Percentiles rank a stretch among this genome's conserved stretches.
phyloP scores from a whole-genome alignment of 1,284 basidiomycete genomes.

The Chalciporus sp. region DNA sequence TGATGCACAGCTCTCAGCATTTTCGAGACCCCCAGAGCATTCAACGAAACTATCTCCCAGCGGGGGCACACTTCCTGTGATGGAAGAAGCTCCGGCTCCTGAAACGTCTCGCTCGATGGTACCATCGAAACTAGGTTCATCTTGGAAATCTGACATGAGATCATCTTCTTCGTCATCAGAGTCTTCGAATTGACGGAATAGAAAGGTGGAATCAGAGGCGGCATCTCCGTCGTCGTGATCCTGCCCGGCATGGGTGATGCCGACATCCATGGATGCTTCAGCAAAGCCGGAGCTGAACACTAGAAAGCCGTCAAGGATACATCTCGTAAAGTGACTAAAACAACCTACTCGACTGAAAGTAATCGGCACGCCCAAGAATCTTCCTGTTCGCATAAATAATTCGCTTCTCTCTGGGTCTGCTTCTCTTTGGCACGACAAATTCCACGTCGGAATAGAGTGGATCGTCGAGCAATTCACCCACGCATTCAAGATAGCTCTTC shows the following conservation, averaged over 20 bases:
- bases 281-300: constrained; percentile 74
- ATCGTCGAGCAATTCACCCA: constrained; percentile 79
- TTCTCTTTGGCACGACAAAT: constrained; percentile 66
- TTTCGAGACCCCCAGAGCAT: constrained; percentile 8
- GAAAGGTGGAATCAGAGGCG: constrained; percentile 29
- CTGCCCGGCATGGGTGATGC: constrained; percentile 6
- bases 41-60: constrained; percentile 10
- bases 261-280: constrained; percentile 45
- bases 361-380: constrained; percentile 72
- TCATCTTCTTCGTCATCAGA: constrained; percentile 63
- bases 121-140: constrained; percentile 34
- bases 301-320: constrained; percentile 28
- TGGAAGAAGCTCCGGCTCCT: constrained; percentile 6
- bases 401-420: constrained; percentile 40
- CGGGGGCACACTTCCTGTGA: constrained; percentile 2
- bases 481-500: constrained; percentile 61
- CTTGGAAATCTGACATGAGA: constrained; percentile 25
- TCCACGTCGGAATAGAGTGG: constrained; percentile 82
- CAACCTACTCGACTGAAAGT: constrained; percentile 67
- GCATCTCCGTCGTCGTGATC: constrained; percentile 30
- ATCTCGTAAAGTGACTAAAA: neutral
- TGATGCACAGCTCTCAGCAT: neutral
- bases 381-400: constrained; percentile 69
- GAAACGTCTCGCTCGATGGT: constrained; percentile 25
- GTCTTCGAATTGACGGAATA: constrained; percentile 51